These are phyloP conservation scores for Obelidium mucronatum DNA, from an alignment of 192 early-diverging fungal species.

Conservation along the genomic window DNA sequence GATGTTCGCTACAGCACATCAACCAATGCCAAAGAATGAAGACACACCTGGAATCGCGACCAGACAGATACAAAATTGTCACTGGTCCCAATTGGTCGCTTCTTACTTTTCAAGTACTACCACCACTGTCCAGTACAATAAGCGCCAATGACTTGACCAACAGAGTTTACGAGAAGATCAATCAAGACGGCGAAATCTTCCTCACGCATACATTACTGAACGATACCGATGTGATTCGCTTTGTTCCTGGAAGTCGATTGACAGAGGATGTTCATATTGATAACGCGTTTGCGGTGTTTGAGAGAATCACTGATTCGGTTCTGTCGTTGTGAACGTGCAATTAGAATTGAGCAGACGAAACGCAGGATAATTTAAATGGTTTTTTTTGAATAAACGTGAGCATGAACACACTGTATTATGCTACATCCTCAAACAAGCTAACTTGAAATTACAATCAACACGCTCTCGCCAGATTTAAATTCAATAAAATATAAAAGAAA, in stretches of 20 bases:
- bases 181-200: constrained; percentile 23
- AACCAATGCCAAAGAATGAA: no score
- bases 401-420: no score
- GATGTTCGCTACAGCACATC: no score
- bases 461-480: no score
- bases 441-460: no score
- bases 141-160: constrained; percentile 29
- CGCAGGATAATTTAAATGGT: no score
- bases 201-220: constrained; percentile 24
- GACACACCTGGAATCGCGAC: no score
- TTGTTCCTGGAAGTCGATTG: constrained; percentile 19
- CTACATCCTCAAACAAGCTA: no score
- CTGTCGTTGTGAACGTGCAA: no score
- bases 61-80: constrained; percentile 8
- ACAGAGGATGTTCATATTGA: constrained; percentile 26
- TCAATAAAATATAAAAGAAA: neutral
- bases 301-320: constrained; percentile 9
- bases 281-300: neutral
- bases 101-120: constrained; percentile 31
- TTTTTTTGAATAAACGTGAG: no score
- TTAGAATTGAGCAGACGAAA: no score
- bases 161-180: constrained; percentile 21
- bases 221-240: constrained; percentile 23
- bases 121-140: neutral
- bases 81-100: constrained; percentile 33